Base-by-base conservation (phyloP, 495 filamentous ascomycete genomes). In the Hypoxylon trugodes region DNA sequence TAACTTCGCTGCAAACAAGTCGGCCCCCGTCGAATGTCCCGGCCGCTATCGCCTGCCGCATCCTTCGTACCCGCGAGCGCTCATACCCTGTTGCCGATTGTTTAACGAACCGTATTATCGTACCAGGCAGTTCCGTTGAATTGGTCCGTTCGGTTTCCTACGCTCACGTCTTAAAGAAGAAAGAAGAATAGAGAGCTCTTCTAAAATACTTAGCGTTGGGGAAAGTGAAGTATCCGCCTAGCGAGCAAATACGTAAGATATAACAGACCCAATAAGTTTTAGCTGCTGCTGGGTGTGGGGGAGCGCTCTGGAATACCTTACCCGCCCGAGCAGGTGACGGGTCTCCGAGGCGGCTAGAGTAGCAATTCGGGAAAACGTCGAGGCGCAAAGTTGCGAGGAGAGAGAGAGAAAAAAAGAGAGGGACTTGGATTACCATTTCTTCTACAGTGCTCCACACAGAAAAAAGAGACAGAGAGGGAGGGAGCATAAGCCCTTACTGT, bases 361-460 rank as follows among this genome's bases (percentile, higher is more conserved):
- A 67, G 52, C 64, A 67, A 58, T 58, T 62, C 64, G 64, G 64
- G 64, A 62, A 67, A 56, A 67, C 32, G 52, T 62, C 52, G 58
- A 67, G 53, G 53, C 58, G 58, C 41, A 67, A 61, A 67, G 55
- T 57, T 61, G 55, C 52, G 47, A 62, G 46, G 45, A 61, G 47
- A 50, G 25, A 40, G 19, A 59, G 21, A 18, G n/a, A n/a, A n/a
- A n/a, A n/a, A n/a, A 59, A 28, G 21, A 58, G 28, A 43, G 46
- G 32, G 47, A 51, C 21, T 42, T 24, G 47, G 53, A 48, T 65
- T 57, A 42, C 46, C 61, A 15, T 51, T 37, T 58, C 41, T 38
- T 19, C 49, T 51, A 60, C 62, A 41, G 55, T 57, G 63, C 52
- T 61, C 57, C 52, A 30, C 57, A 58, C 52, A 55, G 43, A 43